phyloP scores from a whole-genome alignment of 257 asterid species.

The Solanum pennellii region DNA sequence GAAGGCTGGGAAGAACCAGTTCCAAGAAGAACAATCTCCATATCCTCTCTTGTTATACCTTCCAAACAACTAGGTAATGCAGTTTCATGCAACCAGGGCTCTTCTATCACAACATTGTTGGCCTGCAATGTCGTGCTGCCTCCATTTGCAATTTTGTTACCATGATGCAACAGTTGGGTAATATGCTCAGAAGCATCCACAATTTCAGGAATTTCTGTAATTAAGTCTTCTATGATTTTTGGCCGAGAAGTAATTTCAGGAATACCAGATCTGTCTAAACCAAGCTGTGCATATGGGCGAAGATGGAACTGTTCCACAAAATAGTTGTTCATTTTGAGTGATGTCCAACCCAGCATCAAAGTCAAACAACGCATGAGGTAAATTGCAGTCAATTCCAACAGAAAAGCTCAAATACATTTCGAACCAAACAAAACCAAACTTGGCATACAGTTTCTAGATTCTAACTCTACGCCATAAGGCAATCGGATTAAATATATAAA shows the following conservation, averaged over 20 bases:
- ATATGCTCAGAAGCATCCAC: slow-evolving; percentile 48
- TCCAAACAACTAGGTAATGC: slow-evolving; percentile 73
- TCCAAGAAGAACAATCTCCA: slow-evolving; percentile 94
- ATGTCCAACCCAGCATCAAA: background rate
- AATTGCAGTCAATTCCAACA: background rate
- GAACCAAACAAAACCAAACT: background rate
- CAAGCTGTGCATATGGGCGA: slow-evolving; percentile 81
- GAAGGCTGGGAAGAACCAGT: slow-evolving; percentile 99
- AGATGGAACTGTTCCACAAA: slow-evolving; percentile 44
- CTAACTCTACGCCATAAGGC: background rate
- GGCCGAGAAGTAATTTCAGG: slow-evolving; percentile 45
- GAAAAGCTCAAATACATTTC: background rate
- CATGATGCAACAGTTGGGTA: slow-evolving; percentile 31
- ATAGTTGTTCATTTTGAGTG: background rate
- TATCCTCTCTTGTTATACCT: slow-evolving; percentile 58
- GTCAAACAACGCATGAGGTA: background rate
- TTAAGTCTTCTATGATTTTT: slow-evolving; percentile 51
- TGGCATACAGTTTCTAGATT: background rate
- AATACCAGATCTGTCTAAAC: slow-evolving; percentile 61
- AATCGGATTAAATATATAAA: background rate
- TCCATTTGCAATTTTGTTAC: background rate
- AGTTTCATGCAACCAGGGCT: slow-evolving; percentile 58
- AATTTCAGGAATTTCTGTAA: slow-evolving; percentile 75
- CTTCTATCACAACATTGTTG: slow-evolving; percentile 29
- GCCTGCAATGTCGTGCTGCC: slow-evolving; percentile 3